Conservation (phyloP, 805 yeast species). For the Saccharomycopsis microspora region DNA sequence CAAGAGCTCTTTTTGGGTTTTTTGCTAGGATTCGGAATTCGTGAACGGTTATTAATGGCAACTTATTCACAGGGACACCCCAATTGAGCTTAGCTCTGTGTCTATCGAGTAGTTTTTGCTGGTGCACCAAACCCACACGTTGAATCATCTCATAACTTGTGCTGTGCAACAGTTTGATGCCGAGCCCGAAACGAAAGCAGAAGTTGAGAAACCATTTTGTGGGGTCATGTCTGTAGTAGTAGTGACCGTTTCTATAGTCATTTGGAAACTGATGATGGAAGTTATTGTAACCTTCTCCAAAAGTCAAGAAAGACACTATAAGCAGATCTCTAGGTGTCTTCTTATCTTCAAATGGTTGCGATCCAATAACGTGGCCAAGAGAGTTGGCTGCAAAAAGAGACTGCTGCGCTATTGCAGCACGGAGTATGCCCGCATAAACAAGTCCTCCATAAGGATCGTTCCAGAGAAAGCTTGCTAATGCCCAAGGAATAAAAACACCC, state of each 20-base stretch:
- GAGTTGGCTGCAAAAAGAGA: constrained; percentile 71
- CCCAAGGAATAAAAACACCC: constrained; percentile 52
- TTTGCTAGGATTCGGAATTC: constrained; percentile 31
- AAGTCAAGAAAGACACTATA: constrained; percentile 50
- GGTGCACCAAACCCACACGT: constrained; percentile 67
- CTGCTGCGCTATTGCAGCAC: constrained; percentile 69
- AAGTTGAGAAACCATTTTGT: constrained; percentile 63
- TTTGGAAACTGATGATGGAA: constrained; percentile 94
- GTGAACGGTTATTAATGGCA: constrained; percentile 51
- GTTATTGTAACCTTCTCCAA: constrained; percentile 88
- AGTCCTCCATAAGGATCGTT: constrained; percentile 69
- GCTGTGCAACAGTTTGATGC: constrained; percentile 42
- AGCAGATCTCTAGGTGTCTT: constrained; percentile 56
- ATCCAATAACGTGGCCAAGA: constrained; percentile 68
- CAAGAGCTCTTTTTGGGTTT: constrained; percentile 44
- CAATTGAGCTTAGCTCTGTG: constrained; percentile 73
- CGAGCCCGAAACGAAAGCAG: constrained; percentile 45
- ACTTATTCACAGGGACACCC: constrained; percentile 87
- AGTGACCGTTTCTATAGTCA: constrained; percentile 70
- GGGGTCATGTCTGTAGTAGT: constrained; percentile 75
- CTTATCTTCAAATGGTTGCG: constrained; percentile 62
- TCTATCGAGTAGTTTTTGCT: constrained; percentile 68
- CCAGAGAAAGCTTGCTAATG: constrained; percentile 57
- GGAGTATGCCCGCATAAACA: constrained; percentile 65
- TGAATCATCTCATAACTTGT: constrained; percentile 42